These are phyloP conservation scores for Penicillium manginii DNA, from an alignment of 495 filamentous ascomycete genomes.

Conservation along the genomic window DNA sequence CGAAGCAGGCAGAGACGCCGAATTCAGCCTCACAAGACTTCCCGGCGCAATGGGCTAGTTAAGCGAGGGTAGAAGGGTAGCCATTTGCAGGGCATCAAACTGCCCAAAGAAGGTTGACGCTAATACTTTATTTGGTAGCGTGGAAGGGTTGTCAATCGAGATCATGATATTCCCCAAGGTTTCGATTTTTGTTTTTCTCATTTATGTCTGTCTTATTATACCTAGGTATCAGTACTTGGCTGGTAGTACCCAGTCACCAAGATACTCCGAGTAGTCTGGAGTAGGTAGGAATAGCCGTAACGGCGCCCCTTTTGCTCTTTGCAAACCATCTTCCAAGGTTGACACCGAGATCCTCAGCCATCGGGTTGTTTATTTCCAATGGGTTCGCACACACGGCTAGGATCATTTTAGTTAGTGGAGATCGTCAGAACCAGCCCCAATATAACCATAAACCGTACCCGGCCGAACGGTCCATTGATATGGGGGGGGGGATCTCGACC, in stretches of 20 bases:
- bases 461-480: constrained; percentile 2
- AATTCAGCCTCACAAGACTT: not conserved
- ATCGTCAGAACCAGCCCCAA: constrained; percentile 1
- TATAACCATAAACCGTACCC: constrained; percentile 2
- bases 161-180: not conserved
- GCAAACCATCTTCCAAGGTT: too few species aligned
- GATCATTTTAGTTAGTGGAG: not conserved
- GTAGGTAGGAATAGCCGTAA: too few species aligned
- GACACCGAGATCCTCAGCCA: not conserved
- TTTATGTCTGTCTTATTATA: too few species aligned
- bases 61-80: not conserved
- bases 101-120: constrained; percentile 5
- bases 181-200: too few species aligned
- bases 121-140: constrained; percentile 2
- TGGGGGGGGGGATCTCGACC: not conserved
- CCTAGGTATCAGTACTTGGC: too few species aligned
- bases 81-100: not conserved
- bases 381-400: not conserved
- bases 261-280: too few species aligned
- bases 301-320: too few species aligned
- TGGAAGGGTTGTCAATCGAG: not conserved
- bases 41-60: not conserved
- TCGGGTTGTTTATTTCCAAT: not conserved
- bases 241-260: too few species aligned
- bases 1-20: not conserved